Evolutionary conservation across 108 stramenopile species (phyloP).

Genomic region (Cyclotella atomus): DNA sequence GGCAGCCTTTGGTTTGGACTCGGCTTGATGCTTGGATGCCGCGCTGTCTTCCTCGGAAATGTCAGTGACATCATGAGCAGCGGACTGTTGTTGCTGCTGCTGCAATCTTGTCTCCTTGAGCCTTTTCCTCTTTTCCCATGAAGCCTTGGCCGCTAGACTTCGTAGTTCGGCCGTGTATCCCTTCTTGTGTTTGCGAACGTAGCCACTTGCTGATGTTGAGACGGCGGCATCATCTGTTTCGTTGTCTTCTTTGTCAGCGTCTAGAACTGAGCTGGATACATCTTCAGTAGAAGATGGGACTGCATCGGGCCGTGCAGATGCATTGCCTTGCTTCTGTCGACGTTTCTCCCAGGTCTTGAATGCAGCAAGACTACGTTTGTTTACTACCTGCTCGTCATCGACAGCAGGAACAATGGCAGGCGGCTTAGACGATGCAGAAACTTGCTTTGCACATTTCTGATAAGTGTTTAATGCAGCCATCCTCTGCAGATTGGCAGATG

Average conservation of each 20-base stretch:
- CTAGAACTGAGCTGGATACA: background rate
- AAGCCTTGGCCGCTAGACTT: slow-evolving; percentile 25
- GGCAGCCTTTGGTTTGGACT: slow-evolving; percentile 1
- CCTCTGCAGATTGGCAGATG: no score
- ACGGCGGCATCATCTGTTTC: background rate
- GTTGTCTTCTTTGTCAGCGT: background rate
- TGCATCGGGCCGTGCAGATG: background rate
- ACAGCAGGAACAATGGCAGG: no score
- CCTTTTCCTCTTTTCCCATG: slow-evolving; percentile 30
- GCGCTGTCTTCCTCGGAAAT: background rate
- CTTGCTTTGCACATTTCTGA: no score
- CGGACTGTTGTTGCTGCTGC: background rate
- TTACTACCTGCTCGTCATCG: background rate
- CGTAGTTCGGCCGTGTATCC: slow-evolving; percentile 26
- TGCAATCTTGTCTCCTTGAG: background rate
- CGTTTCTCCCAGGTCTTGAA: slow-evolving; percentile 19
- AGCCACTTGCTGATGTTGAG: background rate
- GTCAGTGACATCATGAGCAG: slow-evolving; percentile 1
- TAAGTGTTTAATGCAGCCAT: no score
- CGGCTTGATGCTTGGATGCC: background rate
- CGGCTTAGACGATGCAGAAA: no score
- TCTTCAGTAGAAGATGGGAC: slow-evolving; percentile 7
- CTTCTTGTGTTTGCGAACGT: slow-evolving; percentile 3
- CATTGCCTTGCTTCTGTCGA: slow-evolving; percentile 16
- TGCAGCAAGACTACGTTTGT: slow-evolving; percentile 3